Percentiles rank a stretch among this genome's conserved stretches.
These are phyloP conservation scores for Wallacemonas sp. DNA, from an alignment of 208 protist genomes.

Conservation along the genomic window DNA sequence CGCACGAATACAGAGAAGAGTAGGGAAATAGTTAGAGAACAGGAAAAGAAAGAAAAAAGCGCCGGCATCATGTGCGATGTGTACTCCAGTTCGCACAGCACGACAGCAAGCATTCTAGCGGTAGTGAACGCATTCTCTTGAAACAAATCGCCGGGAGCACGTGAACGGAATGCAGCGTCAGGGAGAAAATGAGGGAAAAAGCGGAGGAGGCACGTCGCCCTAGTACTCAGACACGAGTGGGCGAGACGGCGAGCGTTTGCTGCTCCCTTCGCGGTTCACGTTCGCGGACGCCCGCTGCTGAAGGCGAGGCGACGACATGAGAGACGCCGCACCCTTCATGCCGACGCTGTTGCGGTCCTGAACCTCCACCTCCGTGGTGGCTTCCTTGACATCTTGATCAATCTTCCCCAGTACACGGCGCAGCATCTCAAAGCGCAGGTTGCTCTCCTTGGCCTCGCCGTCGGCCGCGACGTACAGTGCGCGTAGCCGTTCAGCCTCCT, in stretches of 20 bases:
- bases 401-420: slow-evolving; percentile 42
- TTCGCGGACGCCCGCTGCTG: slow-evolving; percentile 6
- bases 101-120: no score
- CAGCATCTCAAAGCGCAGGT: slow-evolving; percentile 31
- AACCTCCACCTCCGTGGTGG: slow-evolving; percentile 24
- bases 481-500: slow-evolving; percentile 4
- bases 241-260: not conserved
- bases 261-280: not conserved
- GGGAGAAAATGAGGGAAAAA: not conserved
- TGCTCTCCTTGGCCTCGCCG: slow-evolving; percentile 29
- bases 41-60: no score
- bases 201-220: no score
- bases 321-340: not conserved
- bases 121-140: no score
- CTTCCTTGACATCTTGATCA: slow-evolving; percentile 53
- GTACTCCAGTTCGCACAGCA: no score
- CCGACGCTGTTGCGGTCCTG: slow-evolving; percentile 9
- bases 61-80: no score
- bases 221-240: slow-evolving; percentile 8
- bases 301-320: slow-evolving; percentile 1
- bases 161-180: not conserved
- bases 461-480: slow-evolving; percentile 28
- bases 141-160: not conserved
- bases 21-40: no score
- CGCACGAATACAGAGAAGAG: no score